Percentiles rank a stretch among this genome's conserved stretches.
phyloP scores from a whole-genome alignment of 1,139 yeast species.

The Pichia sp. region DNA sequence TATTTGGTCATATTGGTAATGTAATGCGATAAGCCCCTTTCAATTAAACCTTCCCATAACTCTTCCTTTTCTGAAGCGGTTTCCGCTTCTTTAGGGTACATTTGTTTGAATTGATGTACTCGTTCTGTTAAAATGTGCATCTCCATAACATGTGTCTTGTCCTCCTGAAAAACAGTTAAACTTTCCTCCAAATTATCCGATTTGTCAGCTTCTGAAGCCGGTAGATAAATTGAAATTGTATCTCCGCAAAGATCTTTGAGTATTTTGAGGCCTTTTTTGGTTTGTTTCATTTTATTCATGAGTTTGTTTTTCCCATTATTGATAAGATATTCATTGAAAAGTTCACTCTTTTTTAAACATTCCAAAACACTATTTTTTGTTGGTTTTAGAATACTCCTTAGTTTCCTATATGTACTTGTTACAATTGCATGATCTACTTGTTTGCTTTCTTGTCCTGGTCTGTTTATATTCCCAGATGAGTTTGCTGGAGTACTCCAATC shows the following conservation, averaged over 20 bases:
- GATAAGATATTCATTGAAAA: conserved; percentile 10
- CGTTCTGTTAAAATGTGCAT: neutral
- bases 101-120: neutral
- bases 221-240: neutral
- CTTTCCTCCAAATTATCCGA: too few relatives aligned
- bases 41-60: neutral
- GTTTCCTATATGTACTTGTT: neutral
- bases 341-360: conserved; percentile 18
- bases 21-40: neutral
- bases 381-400: conserved; percentile 16
- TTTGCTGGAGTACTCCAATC: neutral
- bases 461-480: too few relatives aligned
- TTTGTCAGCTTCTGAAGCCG: neutral
- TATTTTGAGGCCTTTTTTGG: neutral
- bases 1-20: too few relatives aligned
- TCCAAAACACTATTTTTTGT: conserved; percentile 12
- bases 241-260: neutral
- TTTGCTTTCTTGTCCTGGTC: neutral
- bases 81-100: neutral
- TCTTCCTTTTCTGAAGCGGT: neutral
- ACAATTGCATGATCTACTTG: neutral
- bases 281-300: neutral
- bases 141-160: too few relatives aligned
- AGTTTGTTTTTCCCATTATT: neutral
- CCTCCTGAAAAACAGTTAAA: too few relatives aligned